Evolutionary conservation across 2,329 filamentous ascomycete species (phyloP), one percentile per base, ranked within the genome.

Genomic region (Pestalotiopsis sp.): DNA sequence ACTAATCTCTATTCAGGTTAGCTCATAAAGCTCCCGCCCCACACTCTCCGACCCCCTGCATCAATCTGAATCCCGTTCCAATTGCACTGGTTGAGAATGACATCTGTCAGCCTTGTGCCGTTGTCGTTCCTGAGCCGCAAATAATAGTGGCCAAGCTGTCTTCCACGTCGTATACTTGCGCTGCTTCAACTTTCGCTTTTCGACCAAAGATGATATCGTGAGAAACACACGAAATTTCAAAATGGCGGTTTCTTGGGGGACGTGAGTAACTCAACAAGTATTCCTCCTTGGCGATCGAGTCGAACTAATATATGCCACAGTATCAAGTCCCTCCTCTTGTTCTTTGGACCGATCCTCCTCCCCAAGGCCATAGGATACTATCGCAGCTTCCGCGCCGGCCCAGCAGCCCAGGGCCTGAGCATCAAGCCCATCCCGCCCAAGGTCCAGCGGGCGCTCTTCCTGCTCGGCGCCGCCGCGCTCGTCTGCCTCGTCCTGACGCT

Each of bases 291-390:
- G n/a, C 38, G 12, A 39, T 4, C 25, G 23, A 36, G 31, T 14
- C 17, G 7, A 66, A 73, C 52, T 36, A 63, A 69, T 7, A 3
- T 27, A 20, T 36, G 58, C 59, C 38, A 7, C 72, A 88, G 85
- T 66, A 81, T 89, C 75, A 86, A 86, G 72, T 85, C 86, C 74
- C 81, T 90, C 72, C 78, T 85, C 75, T 78, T 90, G 76, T 86
- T 90, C 82, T 86, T 95, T 78, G 93, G 91, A 2, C 93, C 93
- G 39, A 84, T 93, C 72, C 83, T 95, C 72, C 79, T 95, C 52
- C 91, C 92, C 65, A 90, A 89, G 75, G 84, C 86, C 68, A 82
- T 94, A 68, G 80, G 83, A 70, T 90, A 88, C 83, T 92, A 93
- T 82, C 89, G 89, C 73, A 85, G 85, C 58, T 67, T 84, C 61